Conservation (phyloP, 768 basidiomycete species). For the Boletus rubroflammeus region DNA sequence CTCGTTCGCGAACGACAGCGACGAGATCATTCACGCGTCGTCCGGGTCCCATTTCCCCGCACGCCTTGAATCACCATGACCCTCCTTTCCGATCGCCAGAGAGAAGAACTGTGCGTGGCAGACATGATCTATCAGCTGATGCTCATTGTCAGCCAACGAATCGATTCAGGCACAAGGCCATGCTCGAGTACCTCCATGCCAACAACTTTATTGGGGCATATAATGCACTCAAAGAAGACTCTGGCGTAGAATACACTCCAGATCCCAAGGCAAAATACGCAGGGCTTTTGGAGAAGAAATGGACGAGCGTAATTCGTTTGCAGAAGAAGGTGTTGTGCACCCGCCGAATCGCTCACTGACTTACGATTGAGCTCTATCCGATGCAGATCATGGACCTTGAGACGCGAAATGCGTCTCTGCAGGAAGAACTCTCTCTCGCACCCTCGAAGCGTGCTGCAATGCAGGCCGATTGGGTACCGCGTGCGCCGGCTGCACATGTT, state of each 20-base stretch:
- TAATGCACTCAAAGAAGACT: constrained; percentile 53
- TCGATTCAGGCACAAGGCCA: constrained; percentile 65
- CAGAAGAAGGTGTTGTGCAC: constrained; percentile 77
- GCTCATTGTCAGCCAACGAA: constrained; percentile 7
- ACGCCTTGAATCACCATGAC: constrained; percentile 30
- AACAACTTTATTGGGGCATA: constrained; percentile 63
- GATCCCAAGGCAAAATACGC: constrained; percentile 86
- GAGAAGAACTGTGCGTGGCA: constrained; percentile 44
- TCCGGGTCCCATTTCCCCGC: background rate
- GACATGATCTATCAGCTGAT: constrained; percentile 1
- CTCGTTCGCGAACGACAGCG: constrained; percentile 8
- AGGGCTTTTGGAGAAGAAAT: constrained; percentile 94
- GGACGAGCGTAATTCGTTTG: constrained; percentile 92
- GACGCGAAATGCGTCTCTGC: constrained; percentile 71
- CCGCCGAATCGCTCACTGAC: constrained; percentile 4
- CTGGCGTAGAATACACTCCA: constrained; percentile 61
- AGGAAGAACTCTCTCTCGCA: constrained; percentile 61
- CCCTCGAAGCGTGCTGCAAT: constrained; percentile 52
- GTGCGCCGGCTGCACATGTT: constrained; percentile 77
- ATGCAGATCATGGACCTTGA: constrained; percentile 92
- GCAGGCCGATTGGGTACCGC: constrained; percentile 84
- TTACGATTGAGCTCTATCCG: constrained; percentile 8
- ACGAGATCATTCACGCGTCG: constrained; percentile 15
- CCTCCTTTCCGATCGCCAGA: constrained; percentile 44
- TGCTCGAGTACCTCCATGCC: constrained; percentile 72